Evolutionary conservation across 768 basidiomycete genomes (phyloP).

Genomic region (Russula vinacea): DNA sequence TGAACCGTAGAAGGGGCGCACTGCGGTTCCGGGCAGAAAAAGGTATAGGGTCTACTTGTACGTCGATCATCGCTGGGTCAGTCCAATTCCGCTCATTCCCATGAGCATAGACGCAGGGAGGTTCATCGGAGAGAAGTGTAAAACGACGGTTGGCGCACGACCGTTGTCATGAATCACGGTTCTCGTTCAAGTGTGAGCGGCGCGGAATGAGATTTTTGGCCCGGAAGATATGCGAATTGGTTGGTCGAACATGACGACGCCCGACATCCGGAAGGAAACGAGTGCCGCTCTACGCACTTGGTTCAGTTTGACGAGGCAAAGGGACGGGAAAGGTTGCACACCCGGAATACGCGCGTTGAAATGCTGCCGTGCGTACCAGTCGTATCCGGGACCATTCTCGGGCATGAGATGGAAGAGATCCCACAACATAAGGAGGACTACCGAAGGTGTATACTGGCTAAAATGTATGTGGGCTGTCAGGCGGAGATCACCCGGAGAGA

Average conservation of each 20-base stretch:
- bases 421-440: no score
- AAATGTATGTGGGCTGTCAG: no score
- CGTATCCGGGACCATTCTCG: no score
- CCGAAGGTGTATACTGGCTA: no score
- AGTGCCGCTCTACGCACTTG: not conserved
- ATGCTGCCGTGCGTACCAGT: no score
- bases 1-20: not conserved
- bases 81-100: not conserved
- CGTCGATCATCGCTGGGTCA: not conserved
- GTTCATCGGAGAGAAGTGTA: conserved; percentile 18
- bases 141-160: conserved; percentile 27
- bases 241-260: not conserved
- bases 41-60: not conserved
- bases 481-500: no score
- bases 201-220: not conserved
- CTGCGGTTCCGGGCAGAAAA: not conserved
- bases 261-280: not conserved
- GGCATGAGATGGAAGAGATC: no score
- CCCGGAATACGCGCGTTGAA: not conserved
- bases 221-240: not conserved
- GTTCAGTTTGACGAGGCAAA: not conserved
- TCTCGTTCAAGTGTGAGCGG: not conserved
- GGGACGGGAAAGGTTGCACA: conserved; percentile 9
- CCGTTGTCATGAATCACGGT: conserved; percentile 4
- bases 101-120: conserved; percentile 16